Conservation (phyloP, 2,329 filamentous ascomycete genomes). For the Colletotrichum higginsianum region DNA sequence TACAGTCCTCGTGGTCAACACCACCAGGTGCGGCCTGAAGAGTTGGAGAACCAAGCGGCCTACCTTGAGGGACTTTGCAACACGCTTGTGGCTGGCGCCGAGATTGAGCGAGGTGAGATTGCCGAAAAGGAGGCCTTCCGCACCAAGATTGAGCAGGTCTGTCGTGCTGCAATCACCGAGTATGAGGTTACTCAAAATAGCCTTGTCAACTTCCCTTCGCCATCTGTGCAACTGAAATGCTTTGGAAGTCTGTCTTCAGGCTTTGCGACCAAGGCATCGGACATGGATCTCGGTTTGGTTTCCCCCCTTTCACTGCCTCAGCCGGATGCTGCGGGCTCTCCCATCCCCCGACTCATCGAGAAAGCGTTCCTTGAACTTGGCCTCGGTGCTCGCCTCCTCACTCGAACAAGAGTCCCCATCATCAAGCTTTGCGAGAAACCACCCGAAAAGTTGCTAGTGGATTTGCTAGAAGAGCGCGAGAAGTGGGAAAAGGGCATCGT, state of each 20-base stretch:
- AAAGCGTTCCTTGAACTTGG: conserved; percentile 80
- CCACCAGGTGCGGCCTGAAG: conserved; percentile 55
- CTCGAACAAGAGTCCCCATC: conserved; percentile 86
- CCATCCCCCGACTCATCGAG: conserved; percentile 82
- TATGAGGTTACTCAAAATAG: conserved; percentile 63
- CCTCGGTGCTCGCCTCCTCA: conserved; percentile 82
- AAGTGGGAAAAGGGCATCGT: conserved; percentile 77
- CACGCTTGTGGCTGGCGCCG: conserved; percentile 68
- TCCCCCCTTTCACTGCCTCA: conserved; percentile 72
- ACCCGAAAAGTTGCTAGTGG: conserved; percentile 69
- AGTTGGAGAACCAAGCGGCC: conserved; percentile 63
- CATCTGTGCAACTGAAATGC: conserved; percentile 78
- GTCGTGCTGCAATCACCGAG: conserved; percentile 69
- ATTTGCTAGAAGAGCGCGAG: conserved; percentile 74
- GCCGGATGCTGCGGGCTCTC: conserved; percentile 68
- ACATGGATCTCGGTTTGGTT: conserved; percentile 89
- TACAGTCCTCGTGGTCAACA: conserved; percentile 51
- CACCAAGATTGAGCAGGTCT: conserved; percentile 73
- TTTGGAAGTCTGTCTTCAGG: conserved; percentile 89
- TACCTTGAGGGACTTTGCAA: conserved; percentile 65
- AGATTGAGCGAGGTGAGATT: conserved; percentile 76
- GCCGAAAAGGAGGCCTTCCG: conserved; percentile 81
- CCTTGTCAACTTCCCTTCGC: conserved; percentile 62
- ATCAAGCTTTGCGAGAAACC: conserved; percentile 88
- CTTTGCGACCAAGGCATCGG: conserved; percentile 89